Base-by-base conservation (phyloP, 805 yeast species). In the Yarrowia sp. region DNA sequence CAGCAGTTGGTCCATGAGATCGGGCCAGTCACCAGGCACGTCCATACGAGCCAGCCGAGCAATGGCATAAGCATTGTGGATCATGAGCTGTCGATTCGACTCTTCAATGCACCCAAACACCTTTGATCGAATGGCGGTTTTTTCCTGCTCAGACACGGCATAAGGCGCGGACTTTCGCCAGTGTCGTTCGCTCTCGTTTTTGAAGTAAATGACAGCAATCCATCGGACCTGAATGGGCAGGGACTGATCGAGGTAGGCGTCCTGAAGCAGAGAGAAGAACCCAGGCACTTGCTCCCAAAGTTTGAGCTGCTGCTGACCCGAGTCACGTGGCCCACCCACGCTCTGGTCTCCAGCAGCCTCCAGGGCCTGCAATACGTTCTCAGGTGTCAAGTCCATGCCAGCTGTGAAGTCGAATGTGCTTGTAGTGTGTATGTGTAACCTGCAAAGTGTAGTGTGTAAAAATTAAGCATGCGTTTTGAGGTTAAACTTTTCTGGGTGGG, bases 21-120 rank as follows among this genome's bases (percentile, higher is more conserved):
- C 75, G 0, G 96, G 92, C 98, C 98, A 95, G 51, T 87, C 92
- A 1, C 77, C 74, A 0, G 98, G 98, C 72, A 90, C 95, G 70
- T 95, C 99, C 65, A 85, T 79, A 59, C 98, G 77, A 26, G 89
- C 88, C 28, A 95, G 88, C 66, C 87, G 80, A 0, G 96, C 87
- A 7, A 89, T 79, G 0, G 96, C 87, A 68, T 89, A 88, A 0
- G 98, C 96, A 73, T 90, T 89, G 76, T 95, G 98, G 32, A 88
- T 82, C 32, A 88, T 77, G 66, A 93, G 79, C 71, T 87, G 95
- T 66, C 82, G 84, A 70, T 90, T 90, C 61, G 86, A 84, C 71
- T 90, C 96, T 67, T 81, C 82, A 14, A 90, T 72, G 49, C 85
- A 72, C 30, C 81, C 78, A 68, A 91, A 88, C 10, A 90, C 72